These are phyloP conservation scores for Cyanidioschyzon merolae DNA, from an alignment of 23 red algal genomes.

Conservation along the genomic window DNA sequence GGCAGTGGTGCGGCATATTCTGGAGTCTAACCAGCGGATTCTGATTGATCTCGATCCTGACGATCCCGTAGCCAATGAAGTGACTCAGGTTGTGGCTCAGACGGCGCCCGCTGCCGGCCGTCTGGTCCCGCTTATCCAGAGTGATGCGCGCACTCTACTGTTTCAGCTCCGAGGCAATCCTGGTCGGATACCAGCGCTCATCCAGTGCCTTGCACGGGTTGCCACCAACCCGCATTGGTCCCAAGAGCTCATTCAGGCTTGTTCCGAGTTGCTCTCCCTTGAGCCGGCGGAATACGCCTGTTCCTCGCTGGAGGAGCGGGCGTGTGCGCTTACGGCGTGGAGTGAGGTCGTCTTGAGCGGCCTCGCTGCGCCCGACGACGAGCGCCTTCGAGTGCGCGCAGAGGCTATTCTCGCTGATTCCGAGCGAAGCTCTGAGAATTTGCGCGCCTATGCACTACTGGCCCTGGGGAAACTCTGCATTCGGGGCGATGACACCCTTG, in stretches of 20 bases:
- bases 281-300: not conserved
- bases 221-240: not conserved
- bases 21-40: not conserved
- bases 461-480: not conserved
- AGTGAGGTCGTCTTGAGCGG: not conserved
- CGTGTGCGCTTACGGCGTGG: not conserved
- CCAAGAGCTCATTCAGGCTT: not conserved
- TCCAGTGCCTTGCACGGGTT: not conserved
- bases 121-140: not conserved
- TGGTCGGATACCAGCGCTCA: not conserved
- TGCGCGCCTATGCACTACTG: not conserved
- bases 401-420: not conserved
- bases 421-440: not conserved
- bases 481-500: not conserved
- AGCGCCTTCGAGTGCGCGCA: not conserved
- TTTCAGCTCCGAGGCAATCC: not conserved
- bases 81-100: not conserved
- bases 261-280: not conserved
- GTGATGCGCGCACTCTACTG: not conserved
- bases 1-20: not conserved
- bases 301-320: not conserved
- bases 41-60: not conserved
- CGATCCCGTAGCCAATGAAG: not conserved
- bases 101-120: not conserved
- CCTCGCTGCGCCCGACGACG: not conserved